These are phyloP conservation scores for Stellera chamaejasme DNA, from an alignment of 345 rosid genomes.

Conservation along the genomic window DNA sequence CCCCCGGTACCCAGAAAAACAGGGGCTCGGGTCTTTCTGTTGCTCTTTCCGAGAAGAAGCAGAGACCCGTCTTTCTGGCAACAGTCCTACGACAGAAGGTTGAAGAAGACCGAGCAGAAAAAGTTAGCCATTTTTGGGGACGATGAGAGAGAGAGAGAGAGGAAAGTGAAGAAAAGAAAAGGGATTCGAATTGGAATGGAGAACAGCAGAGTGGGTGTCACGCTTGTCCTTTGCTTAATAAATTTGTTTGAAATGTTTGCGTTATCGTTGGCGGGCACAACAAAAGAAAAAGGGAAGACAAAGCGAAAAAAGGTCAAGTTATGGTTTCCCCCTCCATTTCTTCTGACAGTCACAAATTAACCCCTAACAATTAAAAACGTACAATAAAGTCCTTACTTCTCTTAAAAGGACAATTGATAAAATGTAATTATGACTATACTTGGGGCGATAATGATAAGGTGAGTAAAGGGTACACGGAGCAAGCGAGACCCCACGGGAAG, in stretches of 20 bases:
- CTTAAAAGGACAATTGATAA: no score
- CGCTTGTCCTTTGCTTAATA: conserved; percentile 36
- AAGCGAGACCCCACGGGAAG: conserved; percentile 33
- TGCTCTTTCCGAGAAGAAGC: conserved; percentile 1
- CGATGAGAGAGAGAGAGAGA: conserved; percentile 13
- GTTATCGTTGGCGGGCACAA: conserved; percentile 26
- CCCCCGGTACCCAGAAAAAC: conserved; percentile 33
- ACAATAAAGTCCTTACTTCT: no score
- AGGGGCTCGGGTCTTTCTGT: background rate
- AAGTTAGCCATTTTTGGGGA: conserved; percentile 5
- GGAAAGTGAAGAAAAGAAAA: no score
- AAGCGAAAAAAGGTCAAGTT: no score
- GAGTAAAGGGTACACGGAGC: conserved; percentile 32
- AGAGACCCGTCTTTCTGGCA: conserved; percentile 21
- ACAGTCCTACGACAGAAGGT: conserved; percentile 3
- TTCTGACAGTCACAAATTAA: no score
- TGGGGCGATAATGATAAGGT: no score
- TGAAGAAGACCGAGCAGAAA: no score
- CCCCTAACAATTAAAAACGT: no score
- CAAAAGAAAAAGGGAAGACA: conserved; percentile 4
- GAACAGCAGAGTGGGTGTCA: conserved; percentile 35
- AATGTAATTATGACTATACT: no score
- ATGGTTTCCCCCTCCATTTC: no score
- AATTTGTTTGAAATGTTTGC: background rate
- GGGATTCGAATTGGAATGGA: background rate